phyloP scores from a whole-genome alignment of 306 rosid genomes.

The Cicer cuneatum region DNA sequence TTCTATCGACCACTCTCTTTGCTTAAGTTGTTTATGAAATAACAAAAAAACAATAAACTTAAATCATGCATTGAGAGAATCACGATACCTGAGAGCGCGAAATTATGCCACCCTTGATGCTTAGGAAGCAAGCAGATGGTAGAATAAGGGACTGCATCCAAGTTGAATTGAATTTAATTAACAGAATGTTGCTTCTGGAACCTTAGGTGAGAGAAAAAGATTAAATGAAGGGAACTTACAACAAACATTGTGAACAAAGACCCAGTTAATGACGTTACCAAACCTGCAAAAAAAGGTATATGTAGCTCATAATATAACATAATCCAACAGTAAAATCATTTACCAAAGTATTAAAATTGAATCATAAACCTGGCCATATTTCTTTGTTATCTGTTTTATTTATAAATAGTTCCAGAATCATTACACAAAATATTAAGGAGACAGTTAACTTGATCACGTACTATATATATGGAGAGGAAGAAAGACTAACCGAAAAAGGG shows the following conservation, averaged over 20 bases:
- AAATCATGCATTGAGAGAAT: neutral
- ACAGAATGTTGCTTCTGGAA: neutral
- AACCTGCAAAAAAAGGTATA: slow-evolving; percentile 59
- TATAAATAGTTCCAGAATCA: neutral
- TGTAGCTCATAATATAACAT: neutral
- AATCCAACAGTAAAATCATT: too few relatives aligned
- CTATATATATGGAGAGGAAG: neutral
- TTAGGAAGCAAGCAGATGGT: slow-evolving; percentile 87
- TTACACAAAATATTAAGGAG: too few relatives aligned
- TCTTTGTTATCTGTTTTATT: too few relatives aligned
- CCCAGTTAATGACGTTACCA: slow-evolving; percentile 88
- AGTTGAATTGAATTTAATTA: slow-evolving; percentile 18
- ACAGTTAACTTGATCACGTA: too few relatives aligned
- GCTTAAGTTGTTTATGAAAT: neutral
- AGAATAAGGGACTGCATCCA: slow-evolving; percentile 80
- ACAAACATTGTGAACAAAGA: slow-evolving; percentile 94
- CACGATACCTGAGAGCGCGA: slow-evolving; percentile 66
- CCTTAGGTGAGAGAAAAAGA: neutral
- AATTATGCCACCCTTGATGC: slow-evolving; percentile 63
- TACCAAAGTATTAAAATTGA: neutral
- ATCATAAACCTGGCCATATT: slow-evolving; percentile 7
- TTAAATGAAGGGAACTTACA: slow-evolving; percentile 56
- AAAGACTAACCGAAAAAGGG: slow-evolving; percentile 83
- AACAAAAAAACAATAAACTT: neutral
- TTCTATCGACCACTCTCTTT: neutral